A percentile compares a stretch with the other conserved stretches of the same genome.
Evolutionary conservation across 306 rosid species (phyloP).

Genomic region (Malus orientalis): DNA sequence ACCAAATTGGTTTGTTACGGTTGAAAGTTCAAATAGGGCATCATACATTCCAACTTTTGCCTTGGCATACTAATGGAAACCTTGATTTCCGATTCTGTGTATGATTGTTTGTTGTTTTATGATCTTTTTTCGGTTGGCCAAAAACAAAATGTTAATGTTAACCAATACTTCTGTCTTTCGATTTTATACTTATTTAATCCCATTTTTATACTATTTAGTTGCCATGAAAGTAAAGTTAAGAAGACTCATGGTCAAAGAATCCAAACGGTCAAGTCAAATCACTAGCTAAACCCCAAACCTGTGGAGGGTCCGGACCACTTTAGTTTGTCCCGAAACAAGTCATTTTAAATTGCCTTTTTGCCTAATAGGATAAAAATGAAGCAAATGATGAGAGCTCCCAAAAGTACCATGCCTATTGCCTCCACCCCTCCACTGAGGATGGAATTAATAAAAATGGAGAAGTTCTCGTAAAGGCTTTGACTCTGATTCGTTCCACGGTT

Average conservation of each 20-base stretch:
- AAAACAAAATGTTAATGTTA: neutral
- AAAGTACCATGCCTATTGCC: neutral
- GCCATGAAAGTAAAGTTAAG: neutral
- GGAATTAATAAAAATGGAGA: neutral
- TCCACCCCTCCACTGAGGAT: slow-evolving; percentile 2
- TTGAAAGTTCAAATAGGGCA: neutral
- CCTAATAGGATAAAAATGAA: neutral
- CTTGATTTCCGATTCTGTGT: neutral
- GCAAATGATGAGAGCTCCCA: slow-evolving; percentile 2
- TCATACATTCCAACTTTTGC: neutral
- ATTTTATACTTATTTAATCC: neutral
- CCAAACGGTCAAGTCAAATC: slow-evolving; percentile 17
- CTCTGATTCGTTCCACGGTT: slow-evolving; percentile 18
- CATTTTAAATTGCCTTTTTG: neutral
- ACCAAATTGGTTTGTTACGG: neutral
- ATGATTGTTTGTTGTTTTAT: neutral
- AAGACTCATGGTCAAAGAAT: neutral
- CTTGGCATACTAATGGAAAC: neutral
- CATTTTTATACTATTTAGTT: neutral
- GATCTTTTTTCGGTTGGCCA: neutral
- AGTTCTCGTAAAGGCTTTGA: neutral
- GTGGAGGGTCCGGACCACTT: slow-evolving; percentile 20
- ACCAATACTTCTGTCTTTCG: neutral
- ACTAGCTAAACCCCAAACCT: neutral
- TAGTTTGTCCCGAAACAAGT: neutral